Evolutionary conservation across 768 basidiomycete species (phyloP), one percentile per base, ranked within the genome.

Genomic region (Serendipita sp.): DNA sequence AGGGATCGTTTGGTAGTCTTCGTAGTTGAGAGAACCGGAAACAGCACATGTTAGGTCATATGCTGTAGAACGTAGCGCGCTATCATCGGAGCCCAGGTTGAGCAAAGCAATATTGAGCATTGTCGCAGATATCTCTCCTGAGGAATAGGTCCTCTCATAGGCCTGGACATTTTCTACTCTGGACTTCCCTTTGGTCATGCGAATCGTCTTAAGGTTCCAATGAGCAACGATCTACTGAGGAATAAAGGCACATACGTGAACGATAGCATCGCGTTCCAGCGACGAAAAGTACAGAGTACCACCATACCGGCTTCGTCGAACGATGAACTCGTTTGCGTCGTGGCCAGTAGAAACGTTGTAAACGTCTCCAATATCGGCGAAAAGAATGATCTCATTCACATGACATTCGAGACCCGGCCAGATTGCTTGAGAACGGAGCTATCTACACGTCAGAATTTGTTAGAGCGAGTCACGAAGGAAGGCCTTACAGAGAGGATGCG

Each of bases 71-170:
- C 90, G 81, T n/a, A 94, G 78, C 62, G 83, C 82, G 65, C 89
- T 86, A 62, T 90, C 86, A 24, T 81, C 77, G 16, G 81, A 76
- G 64, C 85, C 83, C 28, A 92, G 77, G 65, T 86, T 90, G 16
- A 90, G 77, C 72, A 96, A 79, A 20, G 89, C 88, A 31, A 91
- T 80, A 67, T 93, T 92, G n/a, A 95, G 75, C 50, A 96, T 73
- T 0, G 88, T 86, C 0, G 90, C 88, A 4, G 89, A 85, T 20
- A 92, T 84, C 68, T 92, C 93, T 2, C 61, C 87, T 79, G 4
- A 86, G 82, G 66, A 85, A 83, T 7, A 88, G 77, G 64, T 87
- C 87, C 3, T 62, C 38, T 81, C 73, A 1, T 76, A 71, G 0
- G 78, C 72, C 38, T 79, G 80, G 4, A 73, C 75, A 43, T 83